Percentiles rank a stretch among this genome's conserved stretches.
phyloP scores from a whole-genome alignment of 768 basidiomycete genomes.

The Psilocybe tampanensis region DNA sequence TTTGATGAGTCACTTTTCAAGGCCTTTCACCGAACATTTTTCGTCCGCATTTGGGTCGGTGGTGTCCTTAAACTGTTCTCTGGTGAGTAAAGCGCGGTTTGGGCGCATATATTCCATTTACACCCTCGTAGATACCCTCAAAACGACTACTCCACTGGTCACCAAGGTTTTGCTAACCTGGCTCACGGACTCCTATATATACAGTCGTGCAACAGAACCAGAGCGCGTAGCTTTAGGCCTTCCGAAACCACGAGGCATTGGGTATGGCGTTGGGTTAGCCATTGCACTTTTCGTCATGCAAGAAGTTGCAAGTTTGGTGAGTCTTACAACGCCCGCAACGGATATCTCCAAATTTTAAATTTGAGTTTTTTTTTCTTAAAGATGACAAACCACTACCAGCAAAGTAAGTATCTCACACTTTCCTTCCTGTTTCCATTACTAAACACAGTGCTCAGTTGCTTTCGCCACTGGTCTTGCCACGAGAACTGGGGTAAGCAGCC shows the following conservation, averaged over 20 bases:
- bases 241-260: slow-evolving; percentile 47
- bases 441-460: slow-evolving; percentile 28
- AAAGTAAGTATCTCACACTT: slow-evolving; percentile 27
- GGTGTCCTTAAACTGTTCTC: slow-evolving; percentile 48
- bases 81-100: slow-evolving; percentile 27
- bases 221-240: slow-evolving; percentile 32
- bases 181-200: slow-evolving; percentile 51
- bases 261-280: slow-evolving; percentile 63
- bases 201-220: slow-evolving; percentile 36
- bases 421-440: not conserved
- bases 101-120: not conserved
- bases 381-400: slow-evolving; percentile 50
- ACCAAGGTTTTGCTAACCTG: slow-evolving; percentile 60
- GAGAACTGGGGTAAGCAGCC: slow-evolving; percentile 43
- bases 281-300: slow-evolving; percentile 64
- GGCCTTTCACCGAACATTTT: slow-evolving; percentile 51
- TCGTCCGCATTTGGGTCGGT: slow-evolving; percentile 48
- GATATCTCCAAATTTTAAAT: not conserved
- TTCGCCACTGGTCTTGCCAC: slow-evolving; percentile 49
- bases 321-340: slow-evolving; percentile 6
- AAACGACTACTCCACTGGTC: slow-evolving; percentile 57
- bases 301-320: slow-evolving; percentile 45
- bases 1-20: slow-evolving; percentile 53
- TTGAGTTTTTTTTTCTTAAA: slow-evolving; percentile 6
- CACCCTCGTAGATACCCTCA: slow-evolving; percentile 41